Evolutionary conservation across 345 rosid species (phyloP).

Genomic region (Gossypium arboreum): DNA sequence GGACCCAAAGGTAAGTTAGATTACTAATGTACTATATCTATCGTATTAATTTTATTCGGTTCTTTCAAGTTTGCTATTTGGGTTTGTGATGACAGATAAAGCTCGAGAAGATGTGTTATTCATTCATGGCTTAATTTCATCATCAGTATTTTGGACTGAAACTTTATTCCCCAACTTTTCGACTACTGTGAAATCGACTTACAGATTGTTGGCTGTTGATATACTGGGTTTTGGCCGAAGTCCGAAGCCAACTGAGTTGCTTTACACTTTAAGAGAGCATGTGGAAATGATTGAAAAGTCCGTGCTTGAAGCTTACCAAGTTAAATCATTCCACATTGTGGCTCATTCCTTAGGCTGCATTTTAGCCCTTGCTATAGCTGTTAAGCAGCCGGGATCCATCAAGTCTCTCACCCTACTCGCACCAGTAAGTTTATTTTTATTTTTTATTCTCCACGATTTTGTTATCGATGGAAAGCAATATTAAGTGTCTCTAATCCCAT

Average conservation of each 20-base stretch:
- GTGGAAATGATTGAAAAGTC: conserved; percentile 86
- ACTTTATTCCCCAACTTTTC: conserved; percentile 93
- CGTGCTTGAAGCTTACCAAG: conserved; percentile 54
- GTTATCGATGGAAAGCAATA: too few species aligned
- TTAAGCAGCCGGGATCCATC: conserved; percentile 64
- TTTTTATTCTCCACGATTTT: background rate
- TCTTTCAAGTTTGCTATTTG: background rate
- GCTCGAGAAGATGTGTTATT: conserved; percentile 76
- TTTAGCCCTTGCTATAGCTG: conserved; percentile 89
- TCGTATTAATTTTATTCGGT: background rate
- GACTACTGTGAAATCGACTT: conserved; percentile 47
- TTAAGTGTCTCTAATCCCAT: background rate
- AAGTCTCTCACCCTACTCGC: conserved; percentile 88
- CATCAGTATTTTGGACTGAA: conserved; percentile 95
- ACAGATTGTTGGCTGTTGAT: conserved; percentile 82
- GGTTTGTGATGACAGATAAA: conserved; percentile 29
- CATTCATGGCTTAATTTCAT: conserved; percentile 97
- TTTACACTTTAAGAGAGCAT: conserved; percentile 88
- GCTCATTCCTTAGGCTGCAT: conserved; percentile 99
- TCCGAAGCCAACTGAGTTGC: conserved; percentile 88
- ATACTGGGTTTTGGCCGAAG: conserved; percentile 89
- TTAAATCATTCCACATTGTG: conserved; percentile 87
- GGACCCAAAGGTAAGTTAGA: conserved; percentile 44
- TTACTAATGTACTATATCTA: background rate
- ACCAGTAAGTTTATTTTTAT: conserved; percentile 47